Evolutionary conservation across 108 stramenopile species (phyloP), one percentile per base, ranked within the genome.

Genomic region (Cyclotella cryptica): DNA sequence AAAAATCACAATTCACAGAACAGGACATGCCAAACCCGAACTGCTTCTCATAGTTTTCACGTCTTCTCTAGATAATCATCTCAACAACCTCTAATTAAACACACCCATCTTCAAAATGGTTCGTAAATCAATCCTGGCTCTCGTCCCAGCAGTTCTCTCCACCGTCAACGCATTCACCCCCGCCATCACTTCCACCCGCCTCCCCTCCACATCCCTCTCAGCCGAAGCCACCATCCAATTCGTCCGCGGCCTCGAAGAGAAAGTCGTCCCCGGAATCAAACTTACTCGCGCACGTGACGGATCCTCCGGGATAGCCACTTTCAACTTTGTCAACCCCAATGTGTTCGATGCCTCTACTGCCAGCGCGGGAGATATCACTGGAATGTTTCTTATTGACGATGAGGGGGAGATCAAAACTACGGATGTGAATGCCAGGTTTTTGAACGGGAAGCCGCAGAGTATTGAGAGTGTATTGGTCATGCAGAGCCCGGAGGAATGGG

Each of bases 291-390:
- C 92, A 0, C 66, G 70, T 18, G 92, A 91, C 70, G 92, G 92
- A 66, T 77, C 77, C n/a, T 83, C 78, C 18, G 92, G 92, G 30
- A 72, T 79, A 8, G 92, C 92, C 22, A 93, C 89, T 28, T 93
- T 93, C 72, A 53, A 66, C 10, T 93, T 93, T 47, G 40, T 61
- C 52, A 89, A 86, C 64, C 92, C 92, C 51, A 92, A 92, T 61
- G 88, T 90, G n/a, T 92, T 92, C 65, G 92, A 92, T 84, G 87
- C 87, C 24, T 83, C 78, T n/a, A 92, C 91, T 21, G 62, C 86
- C 19, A 59, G 55, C 17, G 27, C 75, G 53, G 92, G 92, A 5
- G 92, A 89, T 24, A 71, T 92, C 45, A 90, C 89, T 0, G 92
- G 89, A 5, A 85, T 92, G 92, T 92, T 89, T 69, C 84, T 92